These are phyloP conservation scores for Globisporangium okanoganense DNA, from an alignment of 352 stramenopile species.

Conservation along the genomic window DNA sequence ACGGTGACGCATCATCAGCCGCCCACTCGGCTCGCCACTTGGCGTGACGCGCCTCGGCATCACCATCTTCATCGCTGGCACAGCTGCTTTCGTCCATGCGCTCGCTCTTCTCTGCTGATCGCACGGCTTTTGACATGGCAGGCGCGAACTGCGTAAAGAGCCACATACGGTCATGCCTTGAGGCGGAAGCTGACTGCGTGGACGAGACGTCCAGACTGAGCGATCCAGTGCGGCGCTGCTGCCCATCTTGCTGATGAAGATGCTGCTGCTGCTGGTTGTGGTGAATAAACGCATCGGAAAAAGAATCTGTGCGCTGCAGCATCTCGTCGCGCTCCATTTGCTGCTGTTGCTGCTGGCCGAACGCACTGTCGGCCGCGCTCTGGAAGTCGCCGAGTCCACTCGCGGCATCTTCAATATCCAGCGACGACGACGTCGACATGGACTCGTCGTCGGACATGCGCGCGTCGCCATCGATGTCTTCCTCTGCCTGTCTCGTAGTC, in stretches of 20 bases:
- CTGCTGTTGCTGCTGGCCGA: slow-evolving; percentile 3
- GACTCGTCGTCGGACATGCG: slow-evolving; percentile 62
- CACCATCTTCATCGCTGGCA: slow-evolving; percentile 7
- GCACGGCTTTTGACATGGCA: slow-evolving; percentile 45
- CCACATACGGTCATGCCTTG: slow-evolving; percentile 29
- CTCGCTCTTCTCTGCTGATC: slow-evolving; percentile 16
- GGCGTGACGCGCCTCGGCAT: background rate
- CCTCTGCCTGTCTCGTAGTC: slow-evolving; percentile 5
- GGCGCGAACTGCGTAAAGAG: slow-evolving; percentile 44
- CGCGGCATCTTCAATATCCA: slow-evolving; percentile 28
- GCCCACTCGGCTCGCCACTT: slow-evolving; percentile 33
- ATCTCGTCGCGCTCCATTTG: background rate
- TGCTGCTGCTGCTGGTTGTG: background rate
- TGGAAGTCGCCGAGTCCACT: slow-evolving; percentile 9
- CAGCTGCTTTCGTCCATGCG: slow-evolving; percentile 19
- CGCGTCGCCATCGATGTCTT: slow-evolving; percentile 26
- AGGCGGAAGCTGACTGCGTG: background rate
- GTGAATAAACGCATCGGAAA: slow-evolving; percentile 10
- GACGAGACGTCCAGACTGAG: background rate
- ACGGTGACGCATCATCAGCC: slow-evolving; percentile 13
- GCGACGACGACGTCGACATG: slow-evolving; percentile 47
- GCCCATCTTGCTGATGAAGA: too few species aligned
- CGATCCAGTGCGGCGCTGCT: background rate
- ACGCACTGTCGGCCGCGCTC: background rate
- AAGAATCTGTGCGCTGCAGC: slow-evolving; percentile 3